phyloP scores from a whole-genome alignment of 148 eudicot genomes.

The Vaccinium myrtillus region DNA sequence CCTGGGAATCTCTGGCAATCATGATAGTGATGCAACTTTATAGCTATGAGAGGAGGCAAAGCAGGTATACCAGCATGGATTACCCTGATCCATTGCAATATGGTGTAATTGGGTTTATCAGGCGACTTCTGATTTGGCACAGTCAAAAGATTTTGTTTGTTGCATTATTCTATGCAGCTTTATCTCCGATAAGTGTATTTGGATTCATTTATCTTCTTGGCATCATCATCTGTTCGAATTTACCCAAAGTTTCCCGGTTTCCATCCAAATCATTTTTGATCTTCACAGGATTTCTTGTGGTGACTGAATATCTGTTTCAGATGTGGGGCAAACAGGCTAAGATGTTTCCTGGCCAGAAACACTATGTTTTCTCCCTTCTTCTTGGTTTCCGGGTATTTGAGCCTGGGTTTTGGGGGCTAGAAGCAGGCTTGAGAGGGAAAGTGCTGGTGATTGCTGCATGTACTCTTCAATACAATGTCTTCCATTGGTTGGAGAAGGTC shows the following conservation, averaged over 20 bases:
- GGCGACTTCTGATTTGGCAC: constrained; percentile 91
- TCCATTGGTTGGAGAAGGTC: constrained; percentile 83
- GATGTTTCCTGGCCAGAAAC: constrained; percentile 91
- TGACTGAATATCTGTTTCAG: constrained; percentile 85
- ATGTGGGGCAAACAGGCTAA: constrained; percentile 82
- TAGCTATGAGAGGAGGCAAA: constrained; percentile 95
- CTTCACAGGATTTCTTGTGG: constrained; percentile 72
- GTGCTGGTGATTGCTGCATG: constrained; percentile 91
- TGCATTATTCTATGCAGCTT: constrained; percentile 84
- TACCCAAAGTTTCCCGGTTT: constrained; percentile 81
- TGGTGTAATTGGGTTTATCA: constrained; percentile 64
- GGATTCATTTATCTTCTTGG: constrained; percentile 90
- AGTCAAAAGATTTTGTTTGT: constrained; percentile 75
- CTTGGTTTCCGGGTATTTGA: constrained; percentile 73
- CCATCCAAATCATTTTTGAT: constrained; percentile 82
- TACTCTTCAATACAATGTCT: constrained; percentile 90
- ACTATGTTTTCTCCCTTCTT: constrained; percentile 51
- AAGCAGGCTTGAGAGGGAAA: constrained; percentile 83
- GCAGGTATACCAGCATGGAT: constrained; percentile 47
- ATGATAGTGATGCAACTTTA: constrained; percentile 97
- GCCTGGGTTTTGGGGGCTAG: constrained; percentile 80
- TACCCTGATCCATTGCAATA: constrained; percentile 49
- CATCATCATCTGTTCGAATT: constrained; percentile 57
- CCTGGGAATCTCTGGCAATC: constrained; percentile 86
- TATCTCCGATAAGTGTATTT: constrained; percentile 84